Evolutionary conservation across 106 monocot species (phyloP).

Genomic region (Agapanthus africanus): DNA sequence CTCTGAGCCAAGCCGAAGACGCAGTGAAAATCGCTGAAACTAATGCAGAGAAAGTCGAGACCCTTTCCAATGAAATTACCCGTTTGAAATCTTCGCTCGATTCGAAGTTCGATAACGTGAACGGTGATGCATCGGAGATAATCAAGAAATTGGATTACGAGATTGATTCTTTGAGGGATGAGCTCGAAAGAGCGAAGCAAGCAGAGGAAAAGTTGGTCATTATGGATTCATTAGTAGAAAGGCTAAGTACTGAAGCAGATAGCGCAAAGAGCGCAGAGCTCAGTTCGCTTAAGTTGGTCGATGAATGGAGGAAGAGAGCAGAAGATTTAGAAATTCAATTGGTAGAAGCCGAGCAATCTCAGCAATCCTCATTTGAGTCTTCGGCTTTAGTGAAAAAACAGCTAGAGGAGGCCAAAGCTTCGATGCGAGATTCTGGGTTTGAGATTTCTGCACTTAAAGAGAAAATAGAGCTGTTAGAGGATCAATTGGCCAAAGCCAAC

Average conservation of each 20-base stretch:
- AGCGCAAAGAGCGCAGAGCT: constrained; percentile 36
- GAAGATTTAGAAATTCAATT: constrained; percentile 23
- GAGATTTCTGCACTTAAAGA: neutral
- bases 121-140: constrained; percentile 29
- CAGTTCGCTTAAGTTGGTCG: constrained; percentile 16
- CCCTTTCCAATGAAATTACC: constrained; percentile 36
- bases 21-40: constrained; percentile 15
- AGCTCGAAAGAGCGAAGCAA: constrained; percentile 30
- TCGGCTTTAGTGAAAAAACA: constrained; percentile 6
- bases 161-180: constrained; percentile 24
- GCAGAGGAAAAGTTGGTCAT: constrained; percentile 26
- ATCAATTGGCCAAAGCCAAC: constrained; percentile 12
- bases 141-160: constrained; percentile 34
- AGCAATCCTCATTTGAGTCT: constrained; percentile 1
- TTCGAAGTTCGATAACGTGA: constrained; percentile 16
- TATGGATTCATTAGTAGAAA: constrained; percentile 14
- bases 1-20: constrained; percentile 23
- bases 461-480: neutral
- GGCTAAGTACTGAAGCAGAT: constrained; percentile 19
- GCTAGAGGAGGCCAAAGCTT: constrained; percentile 18
- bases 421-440: neutral
- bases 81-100: constrained; percentile 41
- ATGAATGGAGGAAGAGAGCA: constrained; percentile 41
- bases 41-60: constrained; percentile 53
- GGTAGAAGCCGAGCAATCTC: constrained; percentile 30